Conservation (phyloP, 805 yeast genomes). For the Ascoidea asiatica region DNA sequence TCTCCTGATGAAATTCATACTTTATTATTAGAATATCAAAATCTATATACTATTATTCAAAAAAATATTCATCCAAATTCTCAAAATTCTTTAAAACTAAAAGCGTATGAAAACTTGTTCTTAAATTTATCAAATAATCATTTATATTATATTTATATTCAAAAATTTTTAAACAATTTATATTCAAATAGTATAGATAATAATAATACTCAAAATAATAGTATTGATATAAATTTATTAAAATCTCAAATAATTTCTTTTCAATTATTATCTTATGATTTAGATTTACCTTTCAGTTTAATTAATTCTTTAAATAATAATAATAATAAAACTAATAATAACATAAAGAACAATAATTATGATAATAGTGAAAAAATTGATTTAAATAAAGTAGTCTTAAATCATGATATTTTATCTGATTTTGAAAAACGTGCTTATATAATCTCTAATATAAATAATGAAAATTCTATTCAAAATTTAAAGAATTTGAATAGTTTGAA, state of each 20-base stretch:
- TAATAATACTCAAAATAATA: slow-evolving; percentile 12
- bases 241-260: slow-evolving; percentile 49
- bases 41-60: background rate
- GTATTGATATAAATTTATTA: slow-evolving; percentile 32
- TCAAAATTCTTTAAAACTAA: too few relatives aligned
- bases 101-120: background rate
- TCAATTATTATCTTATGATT: slow-evolving; percentile 49
- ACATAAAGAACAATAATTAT: background rate
- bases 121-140: background rate
- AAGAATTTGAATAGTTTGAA: background rate
- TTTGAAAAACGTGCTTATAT: background rate
- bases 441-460: too few relatives aligned
- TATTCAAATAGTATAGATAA: background rate
- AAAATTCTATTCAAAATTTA: too few relatives aligned
- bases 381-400: too few relatives aligned
- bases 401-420: background rate
- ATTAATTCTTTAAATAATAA: too few relatives aligned
- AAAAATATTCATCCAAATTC: too few relatives aligned
- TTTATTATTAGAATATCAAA: background rate
- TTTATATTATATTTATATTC: too few relatives aligned
- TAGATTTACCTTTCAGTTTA: slow-evolving; percentile 45
- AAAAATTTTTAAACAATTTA: background rate
- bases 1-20: background rate
- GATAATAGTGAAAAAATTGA: too few relatives aligned
- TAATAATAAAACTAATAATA: background rate